Evolutionary conservation across 768 basidiomycete species (phyloP).

Genomic region (Mycena latifolia): DNA sequence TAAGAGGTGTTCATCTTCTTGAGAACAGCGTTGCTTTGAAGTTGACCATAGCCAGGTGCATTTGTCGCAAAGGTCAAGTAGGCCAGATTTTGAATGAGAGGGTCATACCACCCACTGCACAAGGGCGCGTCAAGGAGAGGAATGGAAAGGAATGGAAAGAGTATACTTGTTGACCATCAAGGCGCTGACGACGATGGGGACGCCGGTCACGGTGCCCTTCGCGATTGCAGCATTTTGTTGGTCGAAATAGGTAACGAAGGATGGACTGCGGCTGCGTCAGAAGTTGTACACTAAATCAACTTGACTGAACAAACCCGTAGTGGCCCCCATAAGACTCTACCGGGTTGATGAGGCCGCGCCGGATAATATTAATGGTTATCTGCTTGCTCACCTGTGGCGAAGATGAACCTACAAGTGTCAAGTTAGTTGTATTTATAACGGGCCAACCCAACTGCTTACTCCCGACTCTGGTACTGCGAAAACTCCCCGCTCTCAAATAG

Average conservation of each 20-base stretch:
- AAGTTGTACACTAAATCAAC: background rate
- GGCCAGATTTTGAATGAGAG: slow-evolving; percentile 71
- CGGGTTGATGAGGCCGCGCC: background rate
- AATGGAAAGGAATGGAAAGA: background rate
- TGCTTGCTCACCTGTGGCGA: slow-evolving; percentile 55
- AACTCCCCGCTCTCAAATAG: slow-evolving; percentile 70
- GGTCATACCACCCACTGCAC: slow-evolving; percentile 74
- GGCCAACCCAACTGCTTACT: slow-evolving; percentile 52
- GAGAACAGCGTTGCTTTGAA: slow-evolving; percentile 62
- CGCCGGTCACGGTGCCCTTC: slow-evolving; percentile 58
- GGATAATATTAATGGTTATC: too few species aligned
- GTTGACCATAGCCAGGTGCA: slow-evolving; percentile 76
- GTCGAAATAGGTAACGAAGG: slow-evolving; percentile 74
- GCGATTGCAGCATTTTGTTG: slow-evolving; percentile 69
- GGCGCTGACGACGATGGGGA: slow-evolving; percentile 65
- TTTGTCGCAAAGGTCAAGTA: slow-evolving; percentile 70
- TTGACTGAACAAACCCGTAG: slow-evolving; percentile 49
- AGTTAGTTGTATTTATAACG: background rate
- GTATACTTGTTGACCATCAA: slow-evolving; percentile 74
- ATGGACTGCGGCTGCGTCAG: slow-evolving; percentile 48
- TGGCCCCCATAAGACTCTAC: slow-evolving; percentile 77
- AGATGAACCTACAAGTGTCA: slow-evolving; percentile 60
- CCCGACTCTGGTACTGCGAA: slow-evolving; percentile 61
- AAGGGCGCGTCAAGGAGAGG: background rate
- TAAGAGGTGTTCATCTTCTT: slow-evolving; percentile 61